These are phyloP conservation scores for Suillus discolor DNA, from an alignment of 768 basidiomycete genomes.

Conservation along the genomic window DNA sequence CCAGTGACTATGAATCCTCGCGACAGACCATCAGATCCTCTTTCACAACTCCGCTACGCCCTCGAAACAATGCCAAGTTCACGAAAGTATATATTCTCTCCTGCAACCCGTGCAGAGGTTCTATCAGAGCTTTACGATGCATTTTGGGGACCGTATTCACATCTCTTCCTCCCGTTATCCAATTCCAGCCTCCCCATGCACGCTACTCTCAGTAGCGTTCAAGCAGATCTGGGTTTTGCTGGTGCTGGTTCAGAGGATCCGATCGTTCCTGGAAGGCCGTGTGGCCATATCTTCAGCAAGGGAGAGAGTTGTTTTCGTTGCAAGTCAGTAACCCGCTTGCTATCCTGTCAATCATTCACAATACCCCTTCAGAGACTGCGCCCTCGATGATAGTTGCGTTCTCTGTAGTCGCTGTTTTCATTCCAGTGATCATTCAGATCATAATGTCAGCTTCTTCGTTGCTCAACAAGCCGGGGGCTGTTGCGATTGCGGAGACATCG, in stretches of 20 bases:
- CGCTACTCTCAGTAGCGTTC: conserved; percentile 69
- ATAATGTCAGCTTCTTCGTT: conserved; percentile 93
- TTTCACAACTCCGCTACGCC: conserved; percentile 72
- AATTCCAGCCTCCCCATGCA: conserved; percentile 64
- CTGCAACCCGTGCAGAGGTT: conserved; percentile 75
- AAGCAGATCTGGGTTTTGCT: conserved; percentile 55
- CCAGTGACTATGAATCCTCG: conserved; percentile 56
- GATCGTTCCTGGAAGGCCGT: conserved; percentile 69
- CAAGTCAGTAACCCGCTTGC: conserved; percentile 61
- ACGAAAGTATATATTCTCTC: conserved; percentile 75
- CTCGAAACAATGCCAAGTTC: conserved; percentile 83
- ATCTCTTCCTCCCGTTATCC: conserved; percentile 71
- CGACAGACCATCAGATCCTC: conserved; percentile 59
- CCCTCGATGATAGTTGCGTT: conserved; percentile 86
- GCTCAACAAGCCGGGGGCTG: conserved; percentile 90
- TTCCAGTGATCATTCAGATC: conserved; percentile 80
- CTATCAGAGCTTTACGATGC: conserved; percentile 80
- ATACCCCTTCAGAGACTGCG: conserved; percentile 71
- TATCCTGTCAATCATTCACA: conserved; percentile 4
- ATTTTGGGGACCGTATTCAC: conserved; percentile 77
- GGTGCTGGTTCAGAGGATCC: conserved; percentile 64
- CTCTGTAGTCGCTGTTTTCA: conserved; percentile 91
- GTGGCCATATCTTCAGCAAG: conserved; percentile 85
- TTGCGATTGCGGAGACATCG: conserved; percentile 93
- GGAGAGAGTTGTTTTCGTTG: conserved; percentile 93